Evolutionary conservation across 495 filamentous ascomycete genomes (phyloP), one percentile per base, ranked within the genome.

Genomic region (Beverwykella pulmonaria): DNA sequence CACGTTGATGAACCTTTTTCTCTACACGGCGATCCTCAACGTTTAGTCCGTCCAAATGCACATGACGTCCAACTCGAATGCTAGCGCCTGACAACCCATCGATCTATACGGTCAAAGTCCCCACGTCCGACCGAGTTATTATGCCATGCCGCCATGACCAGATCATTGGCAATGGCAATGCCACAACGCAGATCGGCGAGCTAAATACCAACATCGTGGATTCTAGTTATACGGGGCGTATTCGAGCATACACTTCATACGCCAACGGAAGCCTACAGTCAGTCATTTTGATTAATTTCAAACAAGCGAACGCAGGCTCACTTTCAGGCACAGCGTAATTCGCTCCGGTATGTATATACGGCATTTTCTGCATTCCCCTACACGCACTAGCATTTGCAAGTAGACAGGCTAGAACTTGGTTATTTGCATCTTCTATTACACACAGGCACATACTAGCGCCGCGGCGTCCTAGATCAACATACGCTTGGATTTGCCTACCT

Each of bases 41-140:
- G 69, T 79, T 48, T 50, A 70, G 0, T 72, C 74, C 1, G 72
- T 79, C 9, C 71, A 75, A 20, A 67, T 77, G 65, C 77, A 79
- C 73, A 78, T 78, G 76, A 78, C 75, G 17, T 73, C 76, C 61
- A 76, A 75, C 69, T 75, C 73, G 7, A 73, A 69, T 61, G 74
- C 73, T 0, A 59, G 49, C 53, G 70, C 77, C 14, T 79, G 77
- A 76, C 71, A 74, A 59, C 77, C 77, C 6, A 65, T 70, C 14
- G 3, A 53, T 3, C 67, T 68, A 59, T 70, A 74, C 36, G 71
- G 64, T n/a, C 64, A 25, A 1, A 64, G 47, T 15, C 73, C 76
- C 4, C 70, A 70, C 36, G 74, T 78, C 0, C 73, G 75, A 1
- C 72, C 76, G 2, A 20, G 69, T 17, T 79, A 79, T 65, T 78